Evolutionary conservation across 495 filamentous ascomycete genomes (phyloP), one percentile per base, ranked within the genome.

Genomic region (Penicillium turbatum): DNA sequence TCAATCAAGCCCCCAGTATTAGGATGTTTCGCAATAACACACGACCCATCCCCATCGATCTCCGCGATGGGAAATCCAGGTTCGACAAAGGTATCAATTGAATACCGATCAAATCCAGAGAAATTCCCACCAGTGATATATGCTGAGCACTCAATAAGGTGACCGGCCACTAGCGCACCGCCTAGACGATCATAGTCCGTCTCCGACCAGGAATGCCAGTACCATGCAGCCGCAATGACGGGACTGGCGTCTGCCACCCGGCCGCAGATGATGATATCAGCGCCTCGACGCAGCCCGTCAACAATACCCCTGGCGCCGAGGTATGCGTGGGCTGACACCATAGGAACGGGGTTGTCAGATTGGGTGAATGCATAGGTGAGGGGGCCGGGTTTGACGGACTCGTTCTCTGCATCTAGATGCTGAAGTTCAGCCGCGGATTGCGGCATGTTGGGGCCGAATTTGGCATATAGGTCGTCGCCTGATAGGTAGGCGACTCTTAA

Each of bases 51-150:
- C 0, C 6, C n/a, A 11, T 32, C 58, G 19, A 72, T 71, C 60
- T 53, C 72, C n/a, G 51, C 71, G 31, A 83, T 76, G 0, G 65
- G 56, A 49, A 69, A 66, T 2, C 73, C 65, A 15, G 71, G 65
- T 1, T 71, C 65, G 16, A 75, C 21, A 32, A 75, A 64, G 0
- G 58, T 59, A 3, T 72, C 54, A 12, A 69, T 11, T 0, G 50
- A 12, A 62, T 63, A 64, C 21, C 44, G 34, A 35, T 70, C 72
- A 56, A 81, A 82, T 0, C 79, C 81, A 0, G 74, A 53, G 55
- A 78, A 85, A 53, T 83, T 79, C 0, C 66, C 75, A 5, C 81
- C 79, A 30, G 69, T 76, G 10, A 78, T 76, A 56, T 81, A 82
- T 2, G 71, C 56, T 0, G 70, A 72, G 54, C 79, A 81, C 53